Evolutionary conservation across 2,329 filamentous ascomycete genomes (phyloP).

Genomic region (Monilinia fructigena): DNA sequence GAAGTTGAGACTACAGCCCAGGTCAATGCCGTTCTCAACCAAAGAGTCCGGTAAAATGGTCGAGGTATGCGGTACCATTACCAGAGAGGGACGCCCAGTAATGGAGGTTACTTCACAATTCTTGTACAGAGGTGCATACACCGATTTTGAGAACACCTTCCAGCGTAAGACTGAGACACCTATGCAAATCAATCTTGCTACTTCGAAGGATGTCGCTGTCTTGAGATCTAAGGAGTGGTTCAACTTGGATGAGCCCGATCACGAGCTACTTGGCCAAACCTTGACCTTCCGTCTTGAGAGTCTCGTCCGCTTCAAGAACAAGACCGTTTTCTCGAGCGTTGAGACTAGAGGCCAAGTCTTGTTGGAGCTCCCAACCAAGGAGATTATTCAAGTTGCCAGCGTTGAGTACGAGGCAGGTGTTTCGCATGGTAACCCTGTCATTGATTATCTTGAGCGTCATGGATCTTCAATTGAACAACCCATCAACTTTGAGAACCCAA

Average conservation of each 20-base stretch:
- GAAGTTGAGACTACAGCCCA: constrained; percentile 89
- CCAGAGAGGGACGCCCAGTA: constrained; percentile 75
- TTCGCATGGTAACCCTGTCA: constrained; percentile 93
- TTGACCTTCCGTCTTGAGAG: constrained; percentile 94
- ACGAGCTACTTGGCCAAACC: constrained; percentile 88
- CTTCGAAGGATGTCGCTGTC: constrained; percentile 88
- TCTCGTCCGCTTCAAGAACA: constrained; percentile 91
- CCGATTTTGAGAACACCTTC: constrained; percentile 97
- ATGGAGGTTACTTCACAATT: constrained; percentile 99
- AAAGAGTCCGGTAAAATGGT: constrained; percentile 99
- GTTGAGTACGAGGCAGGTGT: constrained; percentile 90
- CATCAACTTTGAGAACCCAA: constrained; percentile 94
- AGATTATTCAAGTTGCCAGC: constrained; percentile 94
- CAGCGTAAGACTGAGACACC: constrained; percentile 95
- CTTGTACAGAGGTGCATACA: constrained; percentile 89
- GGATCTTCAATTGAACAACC: constrained; percentile 93
- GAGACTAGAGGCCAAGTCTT: constrained; percentile 91
- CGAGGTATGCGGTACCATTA: constrained; percentile 97
- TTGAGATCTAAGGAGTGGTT: constrained; percentile 98
- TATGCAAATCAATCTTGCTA: constrained; percentile 85
- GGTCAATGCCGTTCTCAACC: constrained; percentile 97
- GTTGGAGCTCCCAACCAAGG: constrained; percentile 92
- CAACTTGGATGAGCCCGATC: constrained; percentile 77
- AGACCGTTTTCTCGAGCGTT: constrained; percentile 84
- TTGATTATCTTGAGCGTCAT: constrained; percentile 91